These are phyloP conservation scores for Fomitopsis serialis DNA, from an alignment of 768 basidiomycete species.

Conservation along the genomic window DNA sequence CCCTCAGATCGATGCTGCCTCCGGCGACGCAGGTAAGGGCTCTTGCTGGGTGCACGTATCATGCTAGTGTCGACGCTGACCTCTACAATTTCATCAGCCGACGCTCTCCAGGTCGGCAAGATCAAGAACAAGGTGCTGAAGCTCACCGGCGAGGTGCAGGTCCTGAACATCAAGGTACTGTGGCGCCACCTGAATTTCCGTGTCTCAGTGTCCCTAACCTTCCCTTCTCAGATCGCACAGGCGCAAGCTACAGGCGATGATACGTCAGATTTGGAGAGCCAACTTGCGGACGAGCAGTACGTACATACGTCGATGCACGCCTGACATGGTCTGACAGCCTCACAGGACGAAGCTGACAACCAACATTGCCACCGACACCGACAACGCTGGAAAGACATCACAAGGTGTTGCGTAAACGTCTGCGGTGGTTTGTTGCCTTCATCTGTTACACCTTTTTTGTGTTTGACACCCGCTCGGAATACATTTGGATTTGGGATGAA, in stretches of 20 bases:
- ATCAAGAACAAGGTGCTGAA: conserved; percentile 43
- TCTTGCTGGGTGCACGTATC: background rate
- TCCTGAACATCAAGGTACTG: conserved; percentile 30
- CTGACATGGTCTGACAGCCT: too few relatives aligned
- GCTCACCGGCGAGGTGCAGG: conserved; percentile 32
- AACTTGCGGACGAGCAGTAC: conserved; percentile 25
- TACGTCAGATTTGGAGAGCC: conserved; percentile 23
- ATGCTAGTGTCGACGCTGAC: too few relatives aligned
- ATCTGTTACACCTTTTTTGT: too few relatives aligned
- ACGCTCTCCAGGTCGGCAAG: conserved; percentile 33
- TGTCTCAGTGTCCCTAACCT: background rate
- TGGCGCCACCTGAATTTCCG: too few relatives aligned
- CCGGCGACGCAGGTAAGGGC: conserved; percentile 22
- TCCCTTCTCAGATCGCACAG: conserved; percentile 26
- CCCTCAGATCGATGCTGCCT: conserved; percentile 30
- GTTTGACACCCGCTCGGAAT: too few relatives aligned
- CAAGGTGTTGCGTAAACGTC: conserved; percentile 17
- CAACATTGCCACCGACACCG: conserved; percentile 30
- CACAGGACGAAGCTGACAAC: conserved; percentile 24
- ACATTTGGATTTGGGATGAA: too few relatives aligned
- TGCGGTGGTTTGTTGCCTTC: too few relatives aligned
- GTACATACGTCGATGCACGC: too few relatives aligned
- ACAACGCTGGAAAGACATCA: conserved; percentile 26
- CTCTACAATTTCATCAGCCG: conserved; percentile 21
- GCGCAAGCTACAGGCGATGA: conserved; percentile 27